Evolutionary conservation across 139 green algal species (phyloP), one percentile per base, ranked within the genome.

Genomic region (Trebouxia sp.): DNA sequence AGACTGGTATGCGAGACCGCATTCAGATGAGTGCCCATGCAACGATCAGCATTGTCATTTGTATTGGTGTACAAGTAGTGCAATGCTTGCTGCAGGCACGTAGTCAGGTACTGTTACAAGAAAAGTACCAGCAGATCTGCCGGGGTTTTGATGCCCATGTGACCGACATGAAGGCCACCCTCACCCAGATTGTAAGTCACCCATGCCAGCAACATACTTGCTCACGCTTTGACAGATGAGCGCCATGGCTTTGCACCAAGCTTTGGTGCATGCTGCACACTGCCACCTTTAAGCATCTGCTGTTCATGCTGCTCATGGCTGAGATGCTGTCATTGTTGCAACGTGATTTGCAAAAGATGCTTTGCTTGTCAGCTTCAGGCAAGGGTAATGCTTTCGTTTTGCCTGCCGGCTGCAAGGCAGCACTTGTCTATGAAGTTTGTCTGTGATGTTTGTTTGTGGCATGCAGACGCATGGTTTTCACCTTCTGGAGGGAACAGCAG

Each of bases 101-200:
- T 55, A 50, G 55, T 47, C 80, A 76, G 30, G 32, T 35, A 28
- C 70, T 84, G 20, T 26, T 80, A 28, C 53, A 80, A 32, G 50
- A 80, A 6, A 84, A 84, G 72, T 84, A 77, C 22, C 26, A 74
- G 30, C 42, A 39, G 20, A 41, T 84, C 7, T 28, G 22, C 20
- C 10, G 30, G 4, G 72, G 79, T 1, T 76, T 70, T 37, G 65
- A 55, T 0, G 62, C 37, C 9, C 42, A 26, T 37, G 26, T 42
- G 30, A 30, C 65, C 24, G 78, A 77, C 32, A 83, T 78, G 12
- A 41, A 26, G 32, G 51, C 65, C 6, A 38, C 65, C 32, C 32
- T 83, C 7, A 62, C n/a, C 6, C 77, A 82, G 58, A 67, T 48
- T 20, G 75, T 80, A 39, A 35, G 72, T 8, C 65, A 69, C 56